Base-by-base conservation (phyloP, 164 flowering plant genomes). In the Stephania yunnanensis region DNA sequence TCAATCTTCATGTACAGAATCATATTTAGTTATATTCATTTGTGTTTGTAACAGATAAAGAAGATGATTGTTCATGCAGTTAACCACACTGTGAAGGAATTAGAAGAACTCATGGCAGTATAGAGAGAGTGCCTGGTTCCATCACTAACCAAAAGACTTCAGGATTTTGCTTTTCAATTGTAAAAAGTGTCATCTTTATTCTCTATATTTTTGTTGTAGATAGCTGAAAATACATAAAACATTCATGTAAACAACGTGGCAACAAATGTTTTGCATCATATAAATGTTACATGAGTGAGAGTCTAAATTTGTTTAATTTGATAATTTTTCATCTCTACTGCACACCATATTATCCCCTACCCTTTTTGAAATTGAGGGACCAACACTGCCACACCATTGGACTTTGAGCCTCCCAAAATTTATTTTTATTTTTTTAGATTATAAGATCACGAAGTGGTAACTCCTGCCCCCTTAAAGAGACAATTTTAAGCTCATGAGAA, bases 71-170 rank as follows among this genome's bases (percentile, higher is more conserved):
- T 72, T 29, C 66, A 53, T 31, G 74, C 74, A 7, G 31, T 72
- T 22, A 31, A 72, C 45, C 74, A 58, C 15, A 46, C 74, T 30
- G 67, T 72, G 67, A 72, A 55, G n/a, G 74, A 72, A 30, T 58
- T 72, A 10, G 66, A 72, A 53, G 75, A 63, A 48, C 68, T 73
- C 20, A 61, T 61, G 42, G 42, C 61, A 15, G 6, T 25, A 29
- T 11, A 68, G 70, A 11, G n/a, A 55, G 63, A 13, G 63, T 8
- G 11, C 53, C 53, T 8, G 13, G 53, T 48, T 8, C 63, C 63
- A 55, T 55, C 17, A 10, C 19, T 55, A 55, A 11, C 17, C 63
- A 55, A 55, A 0, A 15, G 63, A 45, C 42, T 68, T 68, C 19
- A 5, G 7, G 36, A 8, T 30, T 30, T 29, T 68, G 30, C 30